Base-by-base conservation (phyloP, 2,329 filamentous ascomycete species). In the Thermomyces lanuginosus region DNA sequence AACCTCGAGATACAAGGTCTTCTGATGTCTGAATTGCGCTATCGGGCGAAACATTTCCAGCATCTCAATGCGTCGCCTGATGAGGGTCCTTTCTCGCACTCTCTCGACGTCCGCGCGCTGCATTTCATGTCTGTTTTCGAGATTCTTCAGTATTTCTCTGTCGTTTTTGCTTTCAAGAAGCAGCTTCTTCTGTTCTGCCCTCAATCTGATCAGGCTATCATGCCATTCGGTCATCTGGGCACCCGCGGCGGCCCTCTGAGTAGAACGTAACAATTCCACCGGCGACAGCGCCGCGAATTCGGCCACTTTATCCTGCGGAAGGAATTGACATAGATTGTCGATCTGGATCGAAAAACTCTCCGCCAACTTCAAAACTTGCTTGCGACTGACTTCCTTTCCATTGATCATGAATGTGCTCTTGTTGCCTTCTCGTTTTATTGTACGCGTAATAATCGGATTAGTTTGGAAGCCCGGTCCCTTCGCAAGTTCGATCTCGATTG, bases 271-370 rank as follows among this genome's bases (percentile, higher is more conserved):
- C 11, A 93, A 66, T 22, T 91, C 77, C 8, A 92, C 62, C 0
- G 86, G 77, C 6, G 72, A 78, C 39, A 92, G 69, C 4, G 69
- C 76, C 4, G 89, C 82, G 47, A 98, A 98, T 45, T 93, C 84
- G 13, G 83, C 81, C 1, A 98, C 89, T 39, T 84, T 78, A 48
- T 98, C 89, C 51, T 98, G 89, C 0, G 89, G 89, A 22, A 98
- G 59, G 42, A 98, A 98, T 48, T 98, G 89, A 49, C 89, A 98
- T 2, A 98, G 64, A 41, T 98, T 98, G 58, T 98, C 89, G 37
- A 95, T 81, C 51, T 98, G 89, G 27, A 98, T 95, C 25, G 76
- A 76, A 43, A 92, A 72, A 6, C 63, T 64, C 32, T 62, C 67
- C 34, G 76, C 77, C 25, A 92, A 57, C 6, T 63, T 55, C 40